phyloP scores from a whole-genome alignment of 306 rosid genomes.

The Fragaria ananassa region DNA sequence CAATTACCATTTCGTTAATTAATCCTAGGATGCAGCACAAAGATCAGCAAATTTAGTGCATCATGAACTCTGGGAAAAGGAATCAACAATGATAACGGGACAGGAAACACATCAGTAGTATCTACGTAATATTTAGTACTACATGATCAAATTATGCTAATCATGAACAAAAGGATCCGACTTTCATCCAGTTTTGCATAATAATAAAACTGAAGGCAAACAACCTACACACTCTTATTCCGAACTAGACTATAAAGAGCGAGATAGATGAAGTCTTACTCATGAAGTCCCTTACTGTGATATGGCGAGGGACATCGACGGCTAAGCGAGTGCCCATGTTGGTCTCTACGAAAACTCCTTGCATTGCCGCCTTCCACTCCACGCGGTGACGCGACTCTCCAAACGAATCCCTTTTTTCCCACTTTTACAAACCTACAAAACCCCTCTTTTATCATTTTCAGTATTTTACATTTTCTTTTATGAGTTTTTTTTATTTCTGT shows the following conservation, averaged over 20 bases:
- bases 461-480: too few species aligned
- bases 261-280: constrained; percentile 34
- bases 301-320: constrained; percentile 45
- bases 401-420: too few species aligned
- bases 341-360: constrained; percentile 62
- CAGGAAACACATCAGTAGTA: background rate
- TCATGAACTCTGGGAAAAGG: background rate
- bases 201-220: too few species aligned
- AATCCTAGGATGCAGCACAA: background rate
- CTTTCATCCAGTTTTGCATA: background rate
- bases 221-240: too few species aligned
- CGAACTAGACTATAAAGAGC: background rate
- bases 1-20: background rate
- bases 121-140: background rate
- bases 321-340: constrained; percentile 69
- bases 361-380: constrained; percentile 3
- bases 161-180: background rate
- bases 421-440: background rate
- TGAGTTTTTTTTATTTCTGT: too few species aligned
- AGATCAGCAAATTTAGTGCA: background rate
- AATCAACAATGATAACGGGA: background rate
- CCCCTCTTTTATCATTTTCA: background rate
- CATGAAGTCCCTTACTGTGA: constrained; percentile 55
- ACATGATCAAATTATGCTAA: background rate
- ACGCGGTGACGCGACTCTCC: background rate